Evolutionary conservation across 2,329 filamentous ascomycete genomes (phyloP), one percentile per base, ranked within the genome.

Genomic region (Chalara sp.): DNA sequence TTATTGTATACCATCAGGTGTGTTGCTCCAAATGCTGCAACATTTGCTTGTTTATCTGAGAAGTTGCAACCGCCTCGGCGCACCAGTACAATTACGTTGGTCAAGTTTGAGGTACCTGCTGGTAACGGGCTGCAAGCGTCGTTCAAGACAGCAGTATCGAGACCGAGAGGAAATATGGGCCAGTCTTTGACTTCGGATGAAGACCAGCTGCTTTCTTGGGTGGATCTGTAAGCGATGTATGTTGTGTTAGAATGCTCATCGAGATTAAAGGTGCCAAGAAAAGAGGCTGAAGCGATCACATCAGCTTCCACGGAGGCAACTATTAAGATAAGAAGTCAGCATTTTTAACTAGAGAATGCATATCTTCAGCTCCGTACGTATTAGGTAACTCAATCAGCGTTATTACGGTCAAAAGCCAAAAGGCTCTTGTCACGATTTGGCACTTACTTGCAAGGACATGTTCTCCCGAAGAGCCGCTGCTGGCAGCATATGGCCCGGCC

Each of bases 61-160:
- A 54, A 54, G 11, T 35, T 46, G 32, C 54, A 54, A n/a, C 32
- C 44, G 5, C 52, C 52, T 28, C 45, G 54, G 21, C 44, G 37
- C 12, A 51, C 46, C 28, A 50, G 44, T 21, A 41, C 54, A 32
- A 54, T 44, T 5, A 49, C 49, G 6, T 32, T 32, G 8, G 30
- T 32, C 13, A 56, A 29, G n/a, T 32, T 33, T 21, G 21, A 21
- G 3, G 33, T 12, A 1, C 39, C 43, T 21, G 21, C 21, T 21
- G 21, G 21, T 6, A 50, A 33, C 5, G 37, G 7, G 13, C 11
- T 40, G 40, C 52, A 54, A 21, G n/a, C 49, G 41, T 52, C 49
- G 29, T 31, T 42, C 21, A 33, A 5, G 6, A 50, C 6, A 21
- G 7, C 44, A 13, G 21, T 50, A 37, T 52, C 32, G 6, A 37